Evolutionary conservation across 768 basidiomycete species (phyloP), one percentile per base, ranked within the genome.

Genomic region (Podaxis sp.): DNA sequence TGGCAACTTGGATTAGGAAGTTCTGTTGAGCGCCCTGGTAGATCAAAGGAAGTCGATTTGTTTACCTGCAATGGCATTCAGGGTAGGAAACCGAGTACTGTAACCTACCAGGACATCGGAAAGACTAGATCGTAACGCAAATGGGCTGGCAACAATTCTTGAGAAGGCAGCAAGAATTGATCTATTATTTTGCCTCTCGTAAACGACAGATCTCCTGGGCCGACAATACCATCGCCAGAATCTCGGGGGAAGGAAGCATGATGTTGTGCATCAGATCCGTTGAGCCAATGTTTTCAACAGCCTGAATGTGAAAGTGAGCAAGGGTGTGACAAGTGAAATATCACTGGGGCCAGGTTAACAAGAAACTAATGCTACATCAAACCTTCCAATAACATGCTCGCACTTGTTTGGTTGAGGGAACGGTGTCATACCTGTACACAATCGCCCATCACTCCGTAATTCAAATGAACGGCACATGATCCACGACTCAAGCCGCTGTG

Each of bases 81-180:
- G 69, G 69, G 68, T 63, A 71, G 52, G 67, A 70, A 71, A 50
- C 64, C 55, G 64, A 61, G 63, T 61, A 63, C 58, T 56, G 51
- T 61, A 64, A 59, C 50, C 63, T 65, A 65, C 65, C 68, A 68
- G 68, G 64, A 68, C 60, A 60, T 66, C 67, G 66, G 67, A 64
- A 63, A 23, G 59, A 44, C 66, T 52, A 63, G 61, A 72, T 67
- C 63, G 64, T 65, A 64, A 68, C 64, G 60, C 37, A 18, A 16
- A 44, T 44, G 62, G 67, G 60, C 40, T 40, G 5, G 46, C 60
- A 55, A 44, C 44, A 51, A 66, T 4, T 63, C 67, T 66, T 68
- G 67, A 59, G 64, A 66, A 38, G 21, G 18, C 46, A 47, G 35
- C 37, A 14, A 14, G 46, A 57, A 57, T 48, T 48, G 32, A 37